phyloP scores from a whole-genome alignment of 805 yeast genomes.

The Metschnikowia baotianmanensis region DNA sequence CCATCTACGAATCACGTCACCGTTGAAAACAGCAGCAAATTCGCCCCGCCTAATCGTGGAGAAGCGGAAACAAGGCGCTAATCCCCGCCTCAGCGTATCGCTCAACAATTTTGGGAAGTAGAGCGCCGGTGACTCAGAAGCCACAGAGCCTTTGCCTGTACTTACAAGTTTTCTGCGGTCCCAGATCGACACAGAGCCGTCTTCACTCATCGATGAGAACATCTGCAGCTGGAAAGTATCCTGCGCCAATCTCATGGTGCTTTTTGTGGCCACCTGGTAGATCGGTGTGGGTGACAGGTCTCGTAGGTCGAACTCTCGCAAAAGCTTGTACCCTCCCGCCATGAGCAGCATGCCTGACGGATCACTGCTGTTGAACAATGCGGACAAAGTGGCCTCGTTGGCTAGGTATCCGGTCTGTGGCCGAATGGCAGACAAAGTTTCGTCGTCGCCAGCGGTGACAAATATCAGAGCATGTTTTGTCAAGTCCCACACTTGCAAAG shows the following conservation, averaged over 20 bases:
- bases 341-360: slow-evolving; percentile 39
- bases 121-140: slow-evolving; percentile 54
- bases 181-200: slow-evolving; percentile 82
- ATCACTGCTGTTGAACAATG: slow-evolving; percentile 47
- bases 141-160: slow-evolving; percentile 18
- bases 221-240: slow-evolving; percentile 67
- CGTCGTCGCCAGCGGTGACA: slow-evolving; percentile 22
- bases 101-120: slow-evolving; percentile 60
- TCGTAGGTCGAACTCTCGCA: slow-evolving; percentile 77
- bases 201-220: slow-evolving; percentile 77
- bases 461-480: slow-evolving; percentile 50
- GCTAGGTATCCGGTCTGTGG: slow-evolving; percentile 59
- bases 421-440: slow-evolving; percentile 48
- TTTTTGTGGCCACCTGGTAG: slow-evolving; percentile 72
- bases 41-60: slow-evolving; percentile 67
- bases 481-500: slow-evolving; percentile 79
- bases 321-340: slow-evolving; percentile 72
- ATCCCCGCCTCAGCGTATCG: slow-evolving; percentile 54
- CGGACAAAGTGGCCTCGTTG: slow-evolving; percentile 71
- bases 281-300: slow-evolving; percentile 49
- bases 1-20: slow-evolving; percentile 79
- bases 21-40: slow-evolving; percentile 75
- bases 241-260: slow-evolving; percentile 62
- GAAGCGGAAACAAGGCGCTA: slow-evolving; percentile 65
- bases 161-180: slow-evolving; percentile 61